A percentile compares a stretch with the other conserved stretches of the same genome.
These are phyloP conservation scores for Ophiocordyceps camponoti-saundersi DNA, from an alignment of 2,329 filamentous ascomycete genomes.

Conservation along the genomic window DNA sequence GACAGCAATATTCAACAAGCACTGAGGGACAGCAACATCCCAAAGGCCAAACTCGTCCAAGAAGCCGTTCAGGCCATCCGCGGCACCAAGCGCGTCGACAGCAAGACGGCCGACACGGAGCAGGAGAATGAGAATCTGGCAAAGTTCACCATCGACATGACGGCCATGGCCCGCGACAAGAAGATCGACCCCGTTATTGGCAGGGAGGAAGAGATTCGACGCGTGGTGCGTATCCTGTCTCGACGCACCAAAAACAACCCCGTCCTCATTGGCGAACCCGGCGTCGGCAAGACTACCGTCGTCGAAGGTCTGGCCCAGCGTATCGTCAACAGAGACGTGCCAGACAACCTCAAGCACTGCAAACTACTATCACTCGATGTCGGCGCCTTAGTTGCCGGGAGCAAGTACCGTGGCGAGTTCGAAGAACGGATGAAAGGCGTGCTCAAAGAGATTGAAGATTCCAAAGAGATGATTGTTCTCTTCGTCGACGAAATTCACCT, in stretches of 20 bases:
- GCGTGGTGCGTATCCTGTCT: conserved; percentile 81
- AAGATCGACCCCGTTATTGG: conserved; percentile 97
- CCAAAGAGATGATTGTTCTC: conserved; percentile 91
- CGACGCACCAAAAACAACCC: conserved; percentile 97
- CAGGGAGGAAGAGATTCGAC: conserved; percentile 84
- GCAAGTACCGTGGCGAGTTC: conserved; percentile 97
- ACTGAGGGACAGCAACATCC: conserved; percentile 75
- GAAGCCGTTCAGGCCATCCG: conserved; percentile 83
- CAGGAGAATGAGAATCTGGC: conserved; percentile 87
- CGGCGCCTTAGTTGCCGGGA: conserved; percentile 84
- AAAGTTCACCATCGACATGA: conserved; percentile 99
- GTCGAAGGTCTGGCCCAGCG: conserved; percentile 90
- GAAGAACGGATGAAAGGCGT: conserved; percentile 99
- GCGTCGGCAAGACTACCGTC: conserved; percentile 96
- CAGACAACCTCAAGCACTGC: conserved; percentile 86
- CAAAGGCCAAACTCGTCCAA: conserved; percentile 79
- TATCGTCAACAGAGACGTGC: conserved; percentile 92
- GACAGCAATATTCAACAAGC: conserved; percentile 57
- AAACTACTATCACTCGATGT: conserved; percentile 90
- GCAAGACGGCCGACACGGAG: conserved; percentile 87
- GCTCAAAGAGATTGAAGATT: conserved; percentile 86
- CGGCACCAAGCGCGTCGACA: conserved; percentile 85
- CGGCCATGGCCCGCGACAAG: conserved; percentile 83
- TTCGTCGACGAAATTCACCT: conserved; percentile 99
- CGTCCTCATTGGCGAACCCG: conserved; percentile 90